Evolutionary conservation across 176 grass and related monocot genomes (phyloP), one percentile per base, ranked within the genome.

Genomic region (Puccinellia tenuiflora): DNA sequence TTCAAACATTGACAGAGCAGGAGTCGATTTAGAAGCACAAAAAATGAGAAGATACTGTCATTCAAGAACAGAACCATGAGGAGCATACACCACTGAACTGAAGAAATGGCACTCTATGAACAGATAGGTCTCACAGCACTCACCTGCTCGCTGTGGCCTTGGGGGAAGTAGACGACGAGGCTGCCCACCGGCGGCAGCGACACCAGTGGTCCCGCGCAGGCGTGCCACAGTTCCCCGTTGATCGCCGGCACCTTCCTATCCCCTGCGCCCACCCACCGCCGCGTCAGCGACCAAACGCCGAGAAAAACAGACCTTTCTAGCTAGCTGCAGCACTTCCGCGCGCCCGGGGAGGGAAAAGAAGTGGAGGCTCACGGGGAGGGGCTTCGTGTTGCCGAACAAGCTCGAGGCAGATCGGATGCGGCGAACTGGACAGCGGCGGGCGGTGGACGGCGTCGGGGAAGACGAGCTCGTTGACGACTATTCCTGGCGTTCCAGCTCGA

Each of bases 61-160:
- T 16, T 70, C 12, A 61, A 73, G 43, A 73, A 18, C 4, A 30
- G 7, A 48, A 48, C 2, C 51, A 86, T 29, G 39, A 73, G 55
- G 35, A 77, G 9, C n/a, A 39, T 0, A 48, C 26, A 59, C 13
- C 26, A n/a, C n/a, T n/a, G n/a, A n/a, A 26, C 38, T 2, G 64
- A 2, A 53, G 25, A 51, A 87, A 60, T 68, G 25, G 33, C 61
- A 52, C n/a, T n/a, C n/a, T n/a, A n/a, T 47, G 38, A 3, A 30
- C 9, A 10, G 60, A n/a, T 11, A 53, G 54, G 25, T 38, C 45
- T 47, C 43, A n/a, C n/a, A n/a, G 2, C 24, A 1, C 68, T 82
- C 69, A 99, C 93, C 97, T 99, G 97, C 84, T 99, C 97, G 80
- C 97, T 99, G 80, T 99, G 97, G 35, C 97, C 97, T 55, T 99